Base-by-base conservation (phyloP, 139 green algal genomes). In the Axilococcus clingmanii region DNA sequence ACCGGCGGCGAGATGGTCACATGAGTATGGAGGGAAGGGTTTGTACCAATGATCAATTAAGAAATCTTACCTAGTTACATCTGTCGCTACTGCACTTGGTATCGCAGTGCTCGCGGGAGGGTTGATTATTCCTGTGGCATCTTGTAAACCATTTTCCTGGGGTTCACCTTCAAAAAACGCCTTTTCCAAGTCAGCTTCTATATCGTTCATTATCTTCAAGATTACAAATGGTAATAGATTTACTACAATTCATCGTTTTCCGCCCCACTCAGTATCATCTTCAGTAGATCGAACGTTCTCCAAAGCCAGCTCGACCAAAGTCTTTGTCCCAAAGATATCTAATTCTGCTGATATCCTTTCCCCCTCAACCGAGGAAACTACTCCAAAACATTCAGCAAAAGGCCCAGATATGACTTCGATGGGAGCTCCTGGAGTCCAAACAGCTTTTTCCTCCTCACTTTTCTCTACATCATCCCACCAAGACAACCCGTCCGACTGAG, bases 381-480 rank as follows among this genome's bases (percentile, higher is more conserved):
- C 15, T 17, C 44, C 44, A 36, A 36, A 24, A 51, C 34, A 51
- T 22, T 51, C 44, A 36, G 34, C 20, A n/a, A 51, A 51, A 20
- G 25, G 11, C 15, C 44, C 44, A 7, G 44, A 51, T 36, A 51
- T n/a, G 14, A 51, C 44, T 27, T 51, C 44, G n/a, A 51, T 51
- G 9, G 23, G 11, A 0, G 14, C 27, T 19, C 44, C 44, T 11
- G 7, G 6, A 51, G 44, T 28, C 19, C 40, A 30, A 19, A 15
- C 47, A 20, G 0, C 1, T 20, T 55, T 17, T 15, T 41, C 8
- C 3, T 22, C 47, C 9, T 40, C n/a, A 16, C 19, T 20, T 23
- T 55, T 45, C 7, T 41, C 2, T 17, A 17, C 33, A 40, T 40
- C 49, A 46, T 57, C 49, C 49, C 49, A 57, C 49, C 49, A 57